Conservation (phyloP, 2,329 filamentous ascomycete species). For the Zymoseptoria pseudotritici region DNA sequence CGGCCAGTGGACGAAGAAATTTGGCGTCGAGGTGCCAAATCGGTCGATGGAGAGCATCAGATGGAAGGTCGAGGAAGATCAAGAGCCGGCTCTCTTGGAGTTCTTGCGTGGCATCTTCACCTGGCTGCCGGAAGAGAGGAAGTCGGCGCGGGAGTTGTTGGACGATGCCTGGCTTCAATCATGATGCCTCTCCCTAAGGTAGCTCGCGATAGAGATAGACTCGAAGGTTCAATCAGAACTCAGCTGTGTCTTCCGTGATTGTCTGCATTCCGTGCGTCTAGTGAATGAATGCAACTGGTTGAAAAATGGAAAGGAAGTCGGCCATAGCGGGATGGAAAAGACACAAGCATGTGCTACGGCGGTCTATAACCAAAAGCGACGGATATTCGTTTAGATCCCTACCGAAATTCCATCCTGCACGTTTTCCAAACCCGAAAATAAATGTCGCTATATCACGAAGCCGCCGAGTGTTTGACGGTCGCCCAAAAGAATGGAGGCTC, state of each 20-base stretch:
- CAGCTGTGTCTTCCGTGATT: neutral
- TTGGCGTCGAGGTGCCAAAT: neutral
- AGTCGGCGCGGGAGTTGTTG: neutral
- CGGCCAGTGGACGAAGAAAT: neutral
- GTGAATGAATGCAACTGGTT: neutral
- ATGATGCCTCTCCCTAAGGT: neutral
- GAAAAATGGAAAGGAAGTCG: neutral
- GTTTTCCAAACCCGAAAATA: neutral
- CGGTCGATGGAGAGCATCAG: neutral
- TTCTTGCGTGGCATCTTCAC: neutral
- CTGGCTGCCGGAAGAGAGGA: neutral
- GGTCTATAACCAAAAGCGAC: neutral
- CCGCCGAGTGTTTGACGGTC: constrained; percentile 63
- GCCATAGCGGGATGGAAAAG: neutral
- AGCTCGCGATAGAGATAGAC: neutral
- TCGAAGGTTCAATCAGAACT: neutral
- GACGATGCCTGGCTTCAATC: neutral
- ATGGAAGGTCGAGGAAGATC: neutral
- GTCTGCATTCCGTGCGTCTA: neutral
- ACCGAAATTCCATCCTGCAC: neutral
- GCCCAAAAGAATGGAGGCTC: constrained; percentile 65
- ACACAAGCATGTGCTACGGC: neutral
- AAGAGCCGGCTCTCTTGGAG: neutral
- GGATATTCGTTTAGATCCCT: neutral
- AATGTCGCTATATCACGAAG: constrained; percentile 96